A percentile compares a stretch with the other conserved stretches of the same genome.
Conservation (phyloP, 352 stramenopile genomes). For the Phytophthora fragariae region DNA sequence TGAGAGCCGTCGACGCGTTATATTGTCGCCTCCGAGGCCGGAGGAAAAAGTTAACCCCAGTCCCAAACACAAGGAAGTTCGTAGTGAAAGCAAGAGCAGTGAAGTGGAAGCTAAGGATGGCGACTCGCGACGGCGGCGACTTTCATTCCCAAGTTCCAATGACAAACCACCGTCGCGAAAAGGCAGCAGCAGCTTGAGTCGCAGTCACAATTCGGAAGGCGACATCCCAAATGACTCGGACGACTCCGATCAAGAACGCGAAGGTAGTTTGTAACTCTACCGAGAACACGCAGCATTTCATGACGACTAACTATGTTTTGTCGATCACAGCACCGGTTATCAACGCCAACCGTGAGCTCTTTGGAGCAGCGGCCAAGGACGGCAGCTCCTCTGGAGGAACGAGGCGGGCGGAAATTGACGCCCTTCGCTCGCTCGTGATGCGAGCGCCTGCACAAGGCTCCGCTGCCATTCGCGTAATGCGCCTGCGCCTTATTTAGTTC, state of each 20-base stretch:
- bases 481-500: not conserved
- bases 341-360: slow-evolving; percentile 23
- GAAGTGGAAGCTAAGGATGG: slow-evolving; percentile 18
- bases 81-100: slow-evolving; percentile 5
- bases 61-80: not conserved
- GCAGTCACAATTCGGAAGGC: slow-evolving; percentile 23
- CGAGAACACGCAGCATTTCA: not conserved
- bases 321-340: slow-evolving; percentile 24
- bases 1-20: slow-evolving; percentile 6
- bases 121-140: not conserved
- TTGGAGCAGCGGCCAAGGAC: slow-evolving; percentile 2
- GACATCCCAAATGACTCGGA: slow-evolving; percentile 22
- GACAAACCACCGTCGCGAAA: slow-evolving; percentile 15
- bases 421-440: slow-evolving; percentile 50
- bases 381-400: not conserved
- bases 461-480: slow-evolving; percentile 40
- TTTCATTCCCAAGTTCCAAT: slow-evolving; percentile 10
- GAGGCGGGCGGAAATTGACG: slow-evolving; percentile 35
- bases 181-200: slow-evolving; percentile 24
- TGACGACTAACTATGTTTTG: not conserved
- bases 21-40: not conserved
- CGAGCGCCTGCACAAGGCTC: slow-evolving; percentile 33
- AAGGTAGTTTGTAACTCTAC: slow-evolving; percentile 14
- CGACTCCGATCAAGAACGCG: slow-evolving; percentile 22
- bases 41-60: not conserved